Base-by-base conservation (phyloP, 768 basidiomycete genomes). In the Nidula microcarpa region DNA sequence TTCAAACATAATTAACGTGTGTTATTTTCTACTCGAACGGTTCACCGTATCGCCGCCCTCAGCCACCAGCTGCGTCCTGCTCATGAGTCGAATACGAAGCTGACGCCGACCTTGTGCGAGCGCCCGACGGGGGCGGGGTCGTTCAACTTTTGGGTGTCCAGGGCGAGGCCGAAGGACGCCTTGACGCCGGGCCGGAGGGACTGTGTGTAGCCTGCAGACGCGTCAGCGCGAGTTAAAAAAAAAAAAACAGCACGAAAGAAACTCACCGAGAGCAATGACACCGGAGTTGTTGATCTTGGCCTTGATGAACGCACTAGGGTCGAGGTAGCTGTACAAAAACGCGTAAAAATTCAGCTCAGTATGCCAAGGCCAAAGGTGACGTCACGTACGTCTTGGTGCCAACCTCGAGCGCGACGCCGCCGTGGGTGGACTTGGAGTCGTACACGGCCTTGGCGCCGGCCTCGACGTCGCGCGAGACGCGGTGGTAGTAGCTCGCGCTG, bases 271-370 rank as follows among this genome's bases (percentile, higher is more conserved):
- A 63, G 84, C 88, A 60, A 97, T 81, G 66, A 95, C 81, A 79
- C 95, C 95, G 54, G 85, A 69, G 76, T 95, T 96, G 85, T 98
- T 98, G 78, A 98, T 95, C 82, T 98, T 98, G 61, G 94, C 91
- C 82, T 99, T 98, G 75, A 98, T 81, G 66, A 91, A 98, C 7
- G 94, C 88, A 59, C 93, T 86, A 33, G 80, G 72, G 75, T 98
- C 94, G 57, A 95, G 86, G 76, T 86, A 86, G 47, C 86, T 90
- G 52, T 30, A 44, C 43, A 33, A 35, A 50, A 33, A 45, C 16
- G 39, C 16, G 39, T 41, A 11, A n/a, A 49, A 43, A 41, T 55
- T 51, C 52, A 43, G 13, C 34, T 33, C 3, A 50, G 54, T 16
- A 57, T 32, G 1, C 45, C 32, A 41, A 2, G n/a, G 14, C 17